Conservation (phyloP, 2,329 filamentous ascomycete species). For the Huntiella bhutanensis region DNA sequence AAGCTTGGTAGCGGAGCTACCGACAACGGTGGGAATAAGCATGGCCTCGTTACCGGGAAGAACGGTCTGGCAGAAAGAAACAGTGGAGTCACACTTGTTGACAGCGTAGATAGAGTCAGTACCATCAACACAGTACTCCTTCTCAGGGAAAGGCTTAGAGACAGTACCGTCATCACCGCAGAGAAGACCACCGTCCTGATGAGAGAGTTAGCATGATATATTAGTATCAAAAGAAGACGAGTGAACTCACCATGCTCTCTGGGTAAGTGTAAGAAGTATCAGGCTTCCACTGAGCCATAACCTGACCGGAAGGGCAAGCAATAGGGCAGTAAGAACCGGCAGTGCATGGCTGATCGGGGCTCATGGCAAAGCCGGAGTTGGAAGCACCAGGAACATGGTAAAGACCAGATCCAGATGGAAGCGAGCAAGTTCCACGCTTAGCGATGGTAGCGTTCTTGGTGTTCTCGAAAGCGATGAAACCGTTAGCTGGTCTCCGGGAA, state of each 20-base stretch:
- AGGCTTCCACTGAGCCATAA: conserved; percentile 65
- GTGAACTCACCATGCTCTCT: conserved; percentile 45
- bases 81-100: conserved; percentile 42
- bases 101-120: conserved; percentile 44
- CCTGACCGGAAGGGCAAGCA: conserved; percentile 55
- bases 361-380: conserved; percentile 68
- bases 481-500: not conserved
- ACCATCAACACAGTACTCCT: conserved; percentile 52
- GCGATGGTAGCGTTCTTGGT: conserved; percentile 1
- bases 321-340: conserved; percentile 56
- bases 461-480: conserved; percentile 8
- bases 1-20: conserved; percentile 27
- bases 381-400: conserved; percentile 40
- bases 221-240: not conserved
- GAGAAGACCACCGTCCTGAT: conserved; percentile 52
- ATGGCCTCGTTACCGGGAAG: conserved; percentile 65
- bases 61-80: conserved; percentile 65
- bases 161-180: conserved; percentile 49
- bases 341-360: conserved; percentile 50
- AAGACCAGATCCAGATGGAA: conserved; percentile 48
- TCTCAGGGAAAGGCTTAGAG: conserved; percentile 47
- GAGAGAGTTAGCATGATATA: conserved; percentile 2
- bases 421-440: conserved; percentile 30
- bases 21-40: conserved; percentile 59
- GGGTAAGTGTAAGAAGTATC: conserved; percentile 50